Percentiles rank a stretch among this genome's conserved stretches.
Evolutionary conservation across 148 eudicot genomes (phyloP).

Genomic region (Diospyros kaki): DNA sequence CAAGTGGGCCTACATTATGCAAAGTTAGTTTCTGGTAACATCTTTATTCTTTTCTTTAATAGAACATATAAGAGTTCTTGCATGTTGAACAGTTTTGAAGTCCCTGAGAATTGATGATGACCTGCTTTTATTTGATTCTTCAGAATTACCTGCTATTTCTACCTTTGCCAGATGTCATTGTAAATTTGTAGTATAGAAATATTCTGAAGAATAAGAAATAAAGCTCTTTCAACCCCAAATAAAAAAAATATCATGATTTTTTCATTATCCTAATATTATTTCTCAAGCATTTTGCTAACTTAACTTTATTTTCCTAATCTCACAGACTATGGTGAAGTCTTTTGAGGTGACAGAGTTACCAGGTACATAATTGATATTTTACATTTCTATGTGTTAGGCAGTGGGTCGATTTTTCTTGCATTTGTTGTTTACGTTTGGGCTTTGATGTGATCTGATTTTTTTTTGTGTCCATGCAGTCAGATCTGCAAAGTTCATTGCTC

Average conservation of each 20-base stretch:
- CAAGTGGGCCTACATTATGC: background rate
- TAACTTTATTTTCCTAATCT: conserved; percentile 1
- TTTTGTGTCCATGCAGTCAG: conserved; percentile 49
- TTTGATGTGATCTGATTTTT: background rate
- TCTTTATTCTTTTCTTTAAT: background rate
- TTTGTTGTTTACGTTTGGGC: conserved; percentile 13
- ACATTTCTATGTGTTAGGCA: background rate
- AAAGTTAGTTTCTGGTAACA: background rate
- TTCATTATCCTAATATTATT: conserved; percentile 3
- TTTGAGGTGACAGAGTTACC: conserved; percentile 57
- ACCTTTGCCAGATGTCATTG: background rate
- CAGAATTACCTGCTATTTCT: background rate
- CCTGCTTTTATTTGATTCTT: conserved; percentile 4
- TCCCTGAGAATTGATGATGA: background rate
- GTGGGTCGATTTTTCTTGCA: background rate
- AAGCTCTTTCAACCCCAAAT: background rate
- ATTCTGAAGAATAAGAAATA: background rate
- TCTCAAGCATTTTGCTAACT: conserved; percentile 7
- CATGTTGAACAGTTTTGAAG: background rate
- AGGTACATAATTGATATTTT: conserved; percentile 19
- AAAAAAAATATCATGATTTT: background rate
- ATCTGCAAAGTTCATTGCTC: conserved; percentile 78
- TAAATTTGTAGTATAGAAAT: background rate
- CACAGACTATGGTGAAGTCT: conserved; percentile 57
- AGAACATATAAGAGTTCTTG: background rate